A percentile compares a stretch with the other conserved stretches of the same genome.
phyloP scores from a whole-genome alignment of 371 early-diverging fungal genomes.

The Lichtheimia hyalospora region DNA sequence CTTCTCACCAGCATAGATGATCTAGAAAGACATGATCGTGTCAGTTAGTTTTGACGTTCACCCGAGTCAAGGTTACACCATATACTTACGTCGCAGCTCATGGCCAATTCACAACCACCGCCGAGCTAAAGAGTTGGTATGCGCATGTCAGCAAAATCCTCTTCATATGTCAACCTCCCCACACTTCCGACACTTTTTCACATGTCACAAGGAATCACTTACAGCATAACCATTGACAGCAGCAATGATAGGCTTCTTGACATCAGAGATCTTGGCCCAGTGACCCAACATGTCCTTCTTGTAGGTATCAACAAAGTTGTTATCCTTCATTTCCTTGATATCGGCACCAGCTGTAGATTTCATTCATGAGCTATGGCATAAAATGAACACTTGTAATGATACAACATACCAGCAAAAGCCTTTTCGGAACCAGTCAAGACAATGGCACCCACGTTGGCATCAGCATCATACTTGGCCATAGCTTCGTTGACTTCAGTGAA shows the following conservation, averaged over 20 bases:
- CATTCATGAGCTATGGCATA: no score
- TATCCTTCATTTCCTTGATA: constrained; percentile 97
- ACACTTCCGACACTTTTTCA: background rate
- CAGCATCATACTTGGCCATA: constrained; percentile 77
- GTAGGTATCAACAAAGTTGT: constrained; percentile 85
- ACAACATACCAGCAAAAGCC: constrained; percentile 86
- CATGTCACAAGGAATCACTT: constrained; percentile 25
- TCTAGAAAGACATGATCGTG: constrained; percentile 49
- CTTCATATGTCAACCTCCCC: constrained; percentile 4
- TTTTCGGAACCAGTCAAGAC: constrained; percentile 95
- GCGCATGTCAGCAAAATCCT: constrained; percentile 7
- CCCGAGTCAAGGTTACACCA: constrained; percentile 10
- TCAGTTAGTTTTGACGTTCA: background rate
- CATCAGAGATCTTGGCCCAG: constrained; percentile 89
- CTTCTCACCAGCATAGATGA: constrained; percentile 97
- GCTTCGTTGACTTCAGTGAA: constrained; percentile 91
- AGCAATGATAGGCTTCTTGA: constrained; percentile 96
- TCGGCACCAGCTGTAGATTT: constrained; percentile 93
- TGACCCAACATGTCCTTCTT: constrained; percentile 88
- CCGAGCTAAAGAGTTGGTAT: constrained; percentile 66
- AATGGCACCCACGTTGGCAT: constrained; percentile 83
- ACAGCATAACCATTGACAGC: constrained; percentile 98
- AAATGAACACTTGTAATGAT: background rate
- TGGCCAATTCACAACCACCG: constrained; percentile 98
- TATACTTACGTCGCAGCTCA: constrained; percentile 86